Evolutionary conservation across 495 filamentous ascomycete genomes (phyloP), one percentile per base, ranked within the genome.

Genomic region (Staphylotrichum tortipilum): DNA sequence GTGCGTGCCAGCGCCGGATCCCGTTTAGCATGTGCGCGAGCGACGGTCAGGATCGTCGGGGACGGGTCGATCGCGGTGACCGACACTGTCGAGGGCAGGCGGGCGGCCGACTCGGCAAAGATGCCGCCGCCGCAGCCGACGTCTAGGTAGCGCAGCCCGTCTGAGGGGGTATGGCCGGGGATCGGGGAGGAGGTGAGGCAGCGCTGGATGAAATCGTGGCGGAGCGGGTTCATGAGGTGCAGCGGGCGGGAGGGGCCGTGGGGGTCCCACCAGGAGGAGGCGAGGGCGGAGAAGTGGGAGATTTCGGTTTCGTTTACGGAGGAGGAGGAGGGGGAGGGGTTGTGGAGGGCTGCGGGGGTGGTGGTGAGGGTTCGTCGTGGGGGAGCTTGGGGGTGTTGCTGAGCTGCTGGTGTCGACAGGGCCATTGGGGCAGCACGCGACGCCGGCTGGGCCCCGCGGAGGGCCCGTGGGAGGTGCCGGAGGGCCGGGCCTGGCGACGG

Each of bases 171-270:
- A 46, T 10, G 41, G 12, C 12, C 43, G 36, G 4, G 28, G 4
- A 18, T n/a, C n/a, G 48, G 17, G 3, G 60, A 53, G 8, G 73
- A 72, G 55, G 75, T 66, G 50, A 77, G 82, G 57, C 90, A 95
- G 30, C 71, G 64, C 3, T 71, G 68, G 65, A 98, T 92, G 71
- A 97, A 97, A 61, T 88, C 82, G 67, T 96, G 89, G 28, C 92
- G 89, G 35, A 94, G 80, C 9, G 94, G 92, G 73, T 98, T 97
- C 92, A 98, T 97, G 41, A 94, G 82, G 67, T 97, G 94, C 2
- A 98, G 82, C 53, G 95, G 82, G 12, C 90, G 81, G 0, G 89
- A 96, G 17, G 89, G 81, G 45, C 92, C 92, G 68, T 94, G 82
- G 2, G 92, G 87, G 68, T 97, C 94, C 92, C 92, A 98, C 92